Conservation (phyloP, 2,329 filamentous ascomycete genomes). For the Venturia effusa region DNA sequence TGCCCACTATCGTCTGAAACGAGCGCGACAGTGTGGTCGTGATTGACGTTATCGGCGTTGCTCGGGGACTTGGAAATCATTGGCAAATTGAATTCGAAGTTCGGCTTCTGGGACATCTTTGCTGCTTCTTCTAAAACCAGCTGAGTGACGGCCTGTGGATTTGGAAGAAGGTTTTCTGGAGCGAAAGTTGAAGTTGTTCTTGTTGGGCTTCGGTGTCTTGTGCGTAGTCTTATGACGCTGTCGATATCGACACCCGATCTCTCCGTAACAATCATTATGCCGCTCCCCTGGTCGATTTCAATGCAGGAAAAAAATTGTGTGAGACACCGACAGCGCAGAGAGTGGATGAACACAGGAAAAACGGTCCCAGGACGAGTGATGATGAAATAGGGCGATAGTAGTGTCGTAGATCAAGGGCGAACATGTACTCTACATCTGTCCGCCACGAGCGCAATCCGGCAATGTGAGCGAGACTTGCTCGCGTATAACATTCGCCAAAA, state of each 20-base stretch:
- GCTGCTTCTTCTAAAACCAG: neutral
- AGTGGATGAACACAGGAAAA: neutral
- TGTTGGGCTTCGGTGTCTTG: neutral
- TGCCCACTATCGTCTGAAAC: neutral
- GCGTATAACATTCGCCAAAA: neutral
- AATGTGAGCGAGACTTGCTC: neutral
- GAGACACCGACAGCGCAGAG: neutral
- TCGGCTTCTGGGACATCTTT: neutral
- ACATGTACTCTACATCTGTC: neutral
- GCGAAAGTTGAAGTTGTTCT: neutral
- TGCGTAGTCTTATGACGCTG: neutral
- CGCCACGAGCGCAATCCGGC: neutral
- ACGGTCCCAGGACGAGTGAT: neutral
- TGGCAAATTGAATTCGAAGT: neutral
- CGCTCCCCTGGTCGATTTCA: neutral
- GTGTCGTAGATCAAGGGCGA: neutral
- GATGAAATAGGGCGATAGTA: neutral
- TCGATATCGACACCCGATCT: neutral
- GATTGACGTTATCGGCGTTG: neutral
- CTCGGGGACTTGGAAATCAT: neutral
- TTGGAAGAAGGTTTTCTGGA: neutral
- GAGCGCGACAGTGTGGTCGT: neutral
- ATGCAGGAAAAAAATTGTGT: neutral
- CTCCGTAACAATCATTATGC: neutral
- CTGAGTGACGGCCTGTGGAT: neutral